Percentiles rank a stretch among this genome's conserved stretches.
Conservation (phyloP, 1,139 yeast species). For the Pichia sp. region DNA sequence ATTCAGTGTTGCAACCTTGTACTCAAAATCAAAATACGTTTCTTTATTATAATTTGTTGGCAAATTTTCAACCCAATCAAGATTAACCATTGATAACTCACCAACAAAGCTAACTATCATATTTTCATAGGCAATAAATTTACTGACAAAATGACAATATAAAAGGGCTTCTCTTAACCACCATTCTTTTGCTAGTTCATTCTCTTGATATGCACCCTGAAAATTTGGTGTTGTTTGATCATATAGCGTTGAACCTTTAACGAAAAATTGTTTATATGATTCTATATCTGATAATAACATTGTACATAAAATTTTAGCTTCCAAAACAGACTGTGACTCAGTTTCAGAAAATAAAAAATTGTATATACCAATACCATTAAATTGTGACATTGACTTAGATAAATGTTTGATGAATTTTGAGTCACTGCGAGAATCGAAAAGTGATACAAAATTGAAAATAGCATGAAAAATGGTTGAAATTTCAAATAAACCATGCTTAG, state of each 20-base stretch:
- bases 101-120: constrained; percentile 32
- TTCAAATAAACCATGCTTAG: constrained; percentile 35
- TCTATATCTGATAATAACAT: constrained; percentile 33
- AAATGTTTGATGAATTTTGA: constrained; percentile 25
- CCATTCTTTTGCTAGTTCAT: constrained; percentile 28
- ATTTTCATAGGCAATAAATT: constrained; percentile 28
- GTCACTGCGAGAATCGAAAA: constrained; percentile 18
- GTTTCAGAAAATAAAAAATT: constrained; percentile 38
- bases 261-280: constrained; percentile 32
- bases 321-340: constrained; percentile 37
- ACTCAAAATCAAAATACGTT: constrained; percentile 33
- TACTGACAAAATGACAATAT: constrained; percentile 31
- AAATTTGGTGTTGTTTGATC: constrained; percentile 23
- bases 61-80: constrained; percentile 8
- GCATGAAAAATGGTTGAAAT: constrained; percentile 29
- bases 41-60: constrained; percentile 22
- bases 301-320: constrained; percentile 36
- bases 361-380: constrained; percentile 39
- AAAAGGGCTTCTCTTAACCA: constrained; percentile 36
- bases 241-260: constrained; percentile 36
- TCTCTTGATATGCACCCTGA: constrained; percentile 29
- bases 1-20: constrained; percentile 23
- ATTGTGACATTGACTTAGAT: constrained; percentile 38
- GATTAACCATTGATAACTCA: constrained; percentile 9
- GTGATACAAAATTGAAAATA: constrained; percentile 23